Evolutionary conservation across 1,284 basidiomycete genomes (phyloP).

Genomic region (Baeospora myosura): DNA sequence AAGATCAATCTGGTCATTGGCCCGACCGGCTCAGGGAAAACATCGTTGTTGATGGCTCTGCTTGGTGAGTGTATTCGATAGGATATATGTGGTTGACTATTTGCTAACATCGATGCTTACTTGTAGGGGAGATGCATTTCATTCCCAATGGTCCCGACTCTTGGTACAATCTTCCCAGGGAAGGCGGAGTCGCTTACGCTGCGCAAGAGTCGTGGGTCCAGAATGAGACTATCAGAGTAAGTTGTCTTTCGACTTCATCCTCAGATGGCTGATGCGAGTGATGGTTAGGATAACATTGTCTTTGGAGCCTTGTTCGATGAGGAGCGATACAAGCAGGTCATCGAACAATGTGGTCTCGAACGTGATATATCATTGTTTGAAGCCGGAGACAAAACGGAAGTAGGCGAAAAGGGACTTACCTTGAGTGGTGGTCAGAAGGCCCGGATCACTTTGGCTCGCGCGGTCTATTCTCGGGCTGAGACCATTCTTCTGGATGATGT

Average conservation of each 20-base stretch:
- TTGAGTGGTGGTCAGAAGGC: constrained; percentile 75
- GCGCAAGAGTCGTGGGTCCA: constrained; percentile 78
- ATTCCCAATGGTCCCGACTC: constrained; percentile 47
- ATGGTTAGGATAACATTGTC: constrained; percentile 74
- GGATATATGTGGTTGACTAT: neutral
- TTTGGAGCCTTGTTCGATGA: constrained; percentile 74
- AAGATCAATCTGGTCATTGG: constrained; percentile 61
- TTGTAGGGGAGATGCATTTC: constrained; percentile 55
- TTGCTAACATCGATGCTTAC: neutral
- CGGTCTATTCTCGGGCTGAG: constrained; percentile 56
- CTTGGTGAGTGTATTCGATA: constrained; percentile 26
- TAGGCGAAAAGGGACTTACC: constrained; percentile 46
- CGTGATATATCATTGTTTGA: constrained; percentile 51
- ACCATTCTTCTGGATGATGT: constrained; percentile 64
- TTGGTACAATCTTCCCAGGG: constrained; percentile 60
- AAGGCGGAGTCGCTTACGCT: constrained; percentile 64
- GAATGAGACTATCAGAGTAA: constrained; percentile 37
- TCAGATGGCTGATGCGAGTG: constrained; percentile 32
- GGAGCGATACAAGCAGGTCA: constrained; percentile 63
- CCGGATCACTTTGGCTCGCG: constrained; percentile 64
- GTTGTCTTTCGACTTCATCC: constrained; percentile 36
- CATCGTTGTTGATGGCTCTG: constrained; percentile 48
- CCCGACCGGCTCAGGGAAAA: constrained; percentile 26
- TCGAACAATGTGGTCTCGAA: constrained; percentile 52
- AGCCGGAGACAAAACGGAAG: constrained; percentile 68